These are phyloP conservation scores for Eucalyptus pumila DNA, from an alignment of 345 rosid genomes.

Conservation along the genomic window DNA sequence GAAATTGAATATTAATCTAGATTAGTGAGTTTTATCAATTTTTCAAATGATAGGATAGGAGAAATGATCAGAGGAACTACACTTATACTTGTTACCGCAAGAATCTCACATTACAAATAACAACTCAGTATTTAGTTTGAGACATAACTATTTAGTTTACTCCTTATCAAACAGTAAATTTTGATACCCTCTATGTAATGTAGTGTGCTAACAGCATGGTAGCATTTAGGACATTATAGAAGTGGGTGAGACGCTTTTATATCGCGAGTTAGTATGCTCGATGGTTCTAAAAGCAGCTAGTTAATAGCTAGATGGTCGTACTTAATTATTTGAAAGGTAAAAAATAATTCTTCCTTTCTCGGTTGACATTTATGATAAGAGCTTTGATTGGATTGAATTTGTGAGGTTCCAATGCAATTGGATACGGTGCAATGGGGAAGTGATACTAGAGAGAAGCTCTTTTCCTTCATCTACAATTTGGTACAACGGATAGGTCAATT, in stretches of 20 bases:
- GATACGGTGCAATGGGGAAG: background rate
- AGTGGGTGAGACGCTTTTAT: background rate
- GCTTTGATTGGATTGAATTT: background rate
- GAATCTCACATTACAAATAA: background rate
- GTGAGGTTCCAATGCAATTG: background rate
- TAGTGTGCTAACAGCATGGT: background rate
- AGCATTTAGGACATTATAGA: background rate
- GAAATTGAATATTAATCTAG: background rate
- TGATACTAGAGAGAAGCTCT: background rate
- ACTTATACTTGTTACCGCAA: background rate
- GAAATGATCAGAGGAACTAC: background rate
- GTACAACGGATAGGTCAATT: background rate
- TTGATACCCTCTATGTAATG: background rate
- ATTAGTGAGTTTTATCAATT: background rate
- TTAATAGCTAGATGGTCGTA: background rate
- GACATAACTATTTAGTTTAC: background rate
- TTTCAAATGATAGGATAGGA: background rate
- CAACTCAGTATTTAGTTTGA: background rate
- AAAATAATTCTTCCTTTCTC: background rate
- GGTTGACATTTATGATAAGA: background rate
- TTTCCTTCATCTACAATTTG: background rate
- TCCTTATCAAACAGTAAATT: background rate
- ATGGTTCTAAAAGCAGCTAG: background rate
- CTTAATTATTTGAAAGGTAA: background rate
- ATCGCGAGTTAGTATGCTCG: background rate